Evolutionary conservation across 257 asterid species (phyloP).

Genomic region (Plantago major): DNA sequence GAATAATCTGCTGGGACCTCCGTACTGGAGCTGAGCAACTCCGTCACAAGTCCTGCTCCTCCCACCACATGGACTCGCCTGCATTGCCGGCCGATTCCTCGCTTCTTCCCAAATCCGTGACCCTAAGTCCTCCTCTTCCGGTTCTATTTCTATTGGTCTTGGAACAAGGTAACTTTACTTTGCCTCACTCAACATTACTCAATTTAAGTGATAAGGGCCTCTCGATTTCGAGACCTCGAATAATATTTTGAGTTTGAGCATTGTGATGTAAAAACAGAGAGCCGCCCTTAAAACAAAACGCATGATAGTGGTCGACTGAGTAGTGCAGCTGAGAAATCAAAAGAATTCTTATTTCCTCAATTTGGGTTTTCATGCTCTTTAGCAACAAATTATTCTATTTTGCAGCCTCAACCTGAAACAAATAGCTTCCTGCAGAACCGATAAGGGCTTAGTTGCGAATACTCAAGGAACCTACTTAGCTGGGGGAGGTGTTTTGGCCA

Average conservation of each 20-base stretch:
- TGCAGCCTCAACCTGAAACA: conserved; percentile 85
- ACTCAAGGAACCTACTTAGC: conserved; percentile 72
- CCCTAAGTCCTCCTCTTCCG: conserved; percentile 64
- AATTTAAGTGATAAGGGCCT: too few relatives aligned
- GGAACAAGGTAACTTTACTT: conserved; percentile 58
- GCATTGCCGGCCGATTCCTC: conserved; percentile 65
- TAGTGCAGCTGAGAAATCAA: too few relatives aligned
- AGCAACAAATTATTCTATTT: neutral
- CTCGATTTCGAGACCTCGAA: too few relatives aligned
- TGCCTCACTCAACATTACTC: too few relatives aligned
- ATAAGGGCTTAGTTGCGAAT: conserved; percentile 61
- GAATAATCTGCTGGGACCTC: conserved; percentile 89
- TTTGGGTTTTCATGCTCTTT: too few relatives aligned
- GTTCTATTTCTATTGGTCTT: conserved; percentile 78
- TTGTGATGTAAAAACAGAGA: too few relatives aligned
- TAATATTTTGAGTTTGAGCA: too few relatives aligned
- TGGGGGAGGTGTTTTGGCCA: conserved; percentile 82
- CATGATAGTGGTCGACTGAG: too few relatives aligned
- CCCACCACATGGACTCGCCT: conserved; percentile 62
- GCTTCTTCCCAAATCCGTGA: too few relatives aligned
- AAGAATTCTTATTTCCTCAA: too few relatives aligned
- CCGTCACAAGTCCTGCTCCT: conserved; percentile 65
- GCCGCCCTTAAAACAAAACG: too few relatives aligned
- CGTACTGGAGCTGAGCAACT: conserved; percentile 64
- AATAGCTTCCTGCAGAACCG: conserved; percentile 78